Base-by-base conservation (phyloP, 2,329 filamentous ascomycete genomes). In the Aureobasidium sp. region DNA sequence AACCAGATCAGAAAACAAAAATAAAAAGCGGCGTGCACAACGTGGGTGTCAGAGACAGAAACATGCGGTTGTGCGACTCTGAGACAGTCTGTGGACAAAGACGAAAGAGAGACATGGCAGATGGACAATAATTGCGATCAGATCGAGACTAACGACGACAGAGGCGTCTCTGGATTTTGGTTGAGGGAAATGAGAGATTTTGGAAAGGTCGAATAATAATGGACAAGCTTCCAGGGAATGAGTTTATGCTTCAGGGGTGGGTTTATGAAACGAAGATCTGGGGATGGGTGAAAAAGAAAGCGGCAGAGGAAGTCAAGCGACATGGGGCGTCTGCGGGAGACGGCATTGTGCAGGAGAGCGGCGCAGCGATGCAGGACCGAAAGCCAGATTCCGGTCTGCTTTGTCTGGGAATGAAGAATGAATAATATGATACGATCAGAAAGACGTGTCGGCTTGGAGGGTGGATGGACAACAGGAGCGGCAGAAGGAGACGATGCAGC, bases 161-260 rank as follows among this genome's bases (percentile, higher is more conserved):
- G 44, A 48, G 44, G 44, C 44, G 44, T 48, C 44, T 25, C n/a
- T 3, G 30, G 17, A 35, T 37, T 48, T 47, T 48, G 44, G 44
- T 48, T 48, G 44, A 48, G 44, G 44, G 44, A 48, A 48, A 48
- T 48, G 44, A 48, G 44, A 17, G 30, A 48, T 48, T 48, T 37
- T 19, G 17, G 30, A 48, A 16, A 17, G 30, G 14, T 12, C 16
- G 12, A 38, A 12, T 19, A n/a, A n/a, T n/a, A n/a, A n/a, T n/a
- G n/a, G n/a, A 10, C 17, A 32, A 17, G 24, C 16, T 44, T 35
- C 32, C 17, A 11, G 32, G 21, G 41, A 27, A n/a, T 17, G 41
- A 45, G 21, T 48, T 25, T 48, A 48, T 48, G 44, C 44, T 49
- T 49, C 45, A 49, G 45, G 45, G 45, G 32, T n/a, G 10, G 32